Percentiles rank a stretch among this genome's conserved stretches.
phyloP scores from a whole-genome alignment of 768 basidiomycete genomes.

The Suillus cothurnatus region DNA sequence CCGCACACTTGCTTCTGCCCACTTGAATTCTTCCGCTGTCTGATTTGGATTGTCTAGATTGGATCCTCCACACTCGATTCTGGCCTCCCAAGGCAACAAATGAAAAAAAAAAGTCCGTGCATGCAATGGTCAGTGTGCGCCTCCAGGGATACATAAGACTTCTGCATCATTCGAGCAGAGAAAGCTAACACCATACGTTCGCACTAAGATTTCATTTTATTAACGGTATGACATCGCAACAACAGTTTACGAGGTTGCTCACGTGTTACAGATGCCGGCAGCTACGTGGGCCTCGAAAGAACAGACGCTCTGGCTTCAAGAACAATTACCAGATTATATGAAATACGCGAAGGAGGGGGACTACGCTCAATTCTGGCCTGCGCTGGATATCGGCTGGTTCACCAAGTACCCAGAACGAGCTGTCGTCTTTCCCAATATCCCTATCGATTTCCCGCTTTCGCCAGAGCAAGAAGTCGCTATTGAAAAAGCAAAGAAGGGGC shows the following conservation, averaged over 20 bases:
- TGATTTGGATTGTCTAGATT: neutral
- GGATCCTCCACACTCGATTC: neutral
- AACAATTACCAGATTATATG: neutral
- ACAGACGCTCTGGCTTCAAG: neutral
- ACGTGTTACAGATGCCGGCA: neutral
- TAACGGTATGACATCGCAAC: neutral
- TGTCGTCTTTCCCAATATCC: neutral
- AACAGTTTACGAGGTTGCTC: neutral
- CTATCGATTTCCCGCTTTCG: neutral
- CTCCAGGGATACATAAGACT: neutral
- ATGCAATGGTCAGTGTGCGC: neutral
- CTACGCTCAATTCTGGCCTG: neutral
- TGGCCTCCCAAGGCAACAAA: neutral
- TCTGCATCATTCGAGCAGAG: neutral
- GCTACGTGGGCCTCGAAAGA: neutral
- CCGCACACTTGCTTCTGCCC: neutral
- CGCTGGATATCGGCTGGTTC: neutral
- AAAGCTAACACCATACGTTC: neutral
- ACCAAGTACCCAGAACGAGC: neutral
- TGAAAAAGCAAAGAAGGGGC: neutral
- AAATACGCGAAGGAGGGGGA: neutral
- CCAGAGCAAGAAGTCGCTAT: neutral
- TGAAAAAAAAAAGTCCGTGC: neutral
- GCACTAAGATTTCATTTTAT: neutral
- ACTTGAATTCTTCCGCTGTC: neutral